phyloP scores from a whole-genome alignment of 1,284 basidiomycete genomes.

The Mycosarcoma mackinlayi region DNA sequence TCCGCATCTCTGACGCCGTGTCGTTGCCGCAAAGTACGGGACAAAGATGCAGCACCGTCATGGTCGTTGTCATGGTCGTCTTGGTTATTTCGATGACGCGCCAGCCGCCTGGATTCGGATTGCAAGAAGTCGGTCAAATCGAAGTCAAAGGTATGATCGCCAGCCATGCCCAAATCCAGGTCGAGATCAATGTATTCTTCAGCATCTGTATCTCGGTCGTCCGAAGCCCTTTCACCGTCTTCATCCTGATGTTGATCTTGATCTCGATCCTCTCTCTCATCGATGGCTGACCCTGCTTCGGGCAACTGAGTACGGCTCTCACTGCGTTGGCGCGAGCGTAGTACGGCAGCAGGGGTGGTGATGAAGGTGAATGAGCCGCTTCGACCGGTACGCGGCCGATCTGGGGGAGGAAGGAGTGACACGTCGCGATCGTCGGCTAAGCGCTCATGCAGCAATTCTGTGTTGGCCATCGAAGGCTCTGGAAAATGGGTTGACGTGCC shows the following conservation, averaged over 20 bases:
- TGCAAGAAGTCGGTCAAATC: constrained; percentile 35
- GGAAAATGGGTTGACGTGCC: constrained; percentile 13
- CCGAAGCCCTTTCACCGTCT: constrained; percentile 2
- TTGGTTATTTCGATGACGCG: constrained; percentile 4
- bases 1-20: background rate
- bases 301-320: constrained; percentile 18
- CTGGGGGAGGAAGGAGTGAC: constrained; percentile 12
- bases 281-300: background rate
- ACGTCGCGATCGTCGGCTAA: background rate
- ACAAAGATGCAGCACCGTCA: background rate
- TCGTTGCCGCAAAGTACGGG: constrained; percentile 3
- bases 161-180: constrained; percentile 35
- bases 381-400: constrained; percentile 15
- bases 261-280: background rate
- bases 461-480: background rate
- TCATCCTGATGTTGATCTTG: too few relatives aligned
- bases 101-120: constrained; percentile 16
- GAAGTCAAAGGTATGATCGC: constrained; percentile 36
- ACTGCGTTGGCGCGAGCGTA: constrained; percentile 30
- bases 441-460: background rate
- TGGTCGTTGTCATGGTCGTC: background rate
- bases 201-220: constrained; percentile 18
- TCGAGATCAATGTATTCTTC: constrained; percentile 43
- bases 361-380: constrained; percentile 43
- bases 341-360: constrained; percentile 37